A percentile compares a stretch with the other conserved stretches of the same genome.
Evolutionary conservation across 2,329 filamentous ascomycete genomes (phyloP).

Genomic region (Fusarium heterosporum): DNA sequence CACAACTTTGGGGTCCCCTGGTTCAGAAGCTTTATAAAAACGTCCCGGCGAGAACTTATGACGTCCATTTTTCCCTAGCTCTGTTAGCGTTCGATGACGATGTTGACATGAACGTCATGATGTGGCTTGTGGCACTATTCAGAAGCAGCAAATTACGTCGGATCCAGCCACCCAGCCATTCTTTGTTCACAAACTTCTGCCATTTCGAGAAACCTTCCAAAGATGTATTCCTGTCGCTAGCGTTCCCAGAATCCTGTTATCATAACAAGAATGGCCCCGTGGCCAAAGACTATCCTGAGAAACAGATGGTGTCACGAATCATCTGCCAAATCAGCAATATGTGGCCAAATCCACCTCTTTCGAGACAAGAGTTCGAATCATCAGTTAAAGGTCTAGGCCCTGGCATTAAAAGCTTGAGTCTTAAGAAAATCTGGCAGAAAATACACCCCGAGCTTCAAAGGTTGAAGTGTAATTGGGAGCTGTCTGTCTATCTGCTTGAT

Average conservation of each 20-base stretch:
- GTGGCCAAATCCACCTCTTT: conserved; percentile 8
- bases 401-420: background rate
- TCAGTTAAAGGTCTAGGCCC: background rate
- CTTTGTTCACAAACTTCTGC: conserved; percentile 21
- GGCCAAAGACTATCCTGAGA: fast-evolving
- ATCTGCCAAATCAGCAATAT: background rate
- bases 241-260: background rate
- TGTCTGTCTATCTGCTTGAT: conserved; percentile 3
- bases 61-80: conserved; percentile 12
- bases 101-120: conserved; percentile 6
- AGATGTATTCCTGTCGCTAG: background rate
- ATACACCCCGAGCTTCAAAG: background rate
- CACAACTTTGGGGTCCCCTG: conserved; percentile 65
- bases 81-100: conserved; percentile 17
- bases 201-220: background rate
- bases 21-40: conserved; percentile 31
- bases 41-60: background rate
- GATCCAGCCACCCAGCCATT: conserved; percentile 6
- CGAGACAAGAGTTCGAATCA: background rate
- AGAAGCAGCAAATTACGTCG: background rate
- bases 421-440: background rate
- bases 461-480: conserved; percentile 1
- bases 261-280: fast-evolving
- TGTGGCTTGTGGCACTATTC: conserved; percentile 22
- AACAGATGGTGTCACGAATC: background rate